Percentiles rank a stretch among this genome's conserved stretches.
Conservation (phyloP, 257 asterid species). For the Solanum chaucha region DNA sequence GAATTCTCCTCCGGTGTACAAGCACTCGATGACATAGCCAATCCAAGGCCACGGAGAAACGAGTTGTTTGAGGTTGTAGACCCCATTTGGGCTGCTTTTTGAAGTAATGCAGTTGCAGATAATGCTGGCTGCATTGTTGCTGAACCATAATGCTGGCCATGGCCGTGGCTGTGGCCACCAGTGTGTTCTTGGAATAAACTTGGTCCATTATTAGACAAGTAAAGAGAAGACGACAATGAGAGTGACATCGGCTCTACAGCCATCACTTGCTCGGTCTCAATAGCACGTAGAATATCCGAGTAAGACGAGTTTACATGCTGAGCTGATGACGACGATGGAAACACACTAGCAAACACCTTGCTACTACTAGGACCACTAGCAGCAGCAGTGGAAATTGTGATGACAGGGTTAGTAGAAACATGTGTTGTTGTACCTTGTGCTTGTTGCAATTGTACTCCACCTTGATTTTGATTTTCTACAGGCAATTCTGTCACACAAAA, state of each 20-base stretch:
- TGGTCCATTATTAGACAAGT: slow-evolving; percentile 20
- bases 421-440: slow-evolving; percentile 11
- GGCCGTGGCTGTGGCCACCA: background rate
- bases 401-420: slow-evolving; percentile 3
- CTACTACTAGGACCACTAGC: slow-evolving; percentile 17
- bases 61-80: slow-evolving; percentile 55
- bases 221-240: slow-evolving; percentile 48
- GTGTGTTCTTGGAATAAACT: slow-evolving; percentile 31
- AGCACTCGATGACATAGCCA: slow-evolving; percentile 21
- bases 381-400: slow-evolving; percentile 2
- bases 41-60: slow-evolving; percentile 67
- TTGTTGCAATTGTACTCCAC: slow-evolving; percentile 18
- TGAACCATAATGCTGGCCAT: slow-evolving; percentile 12
- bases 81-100: slow-evolving; percentile 85
- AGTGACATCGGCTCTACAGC: slow-evolving; percentile 53
- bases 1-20: background rate
- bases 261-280: slow-evolving; percentile 7
- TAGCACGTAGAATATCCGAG: slow-evolving; percentile 25
- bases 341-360: slow-evolving; percentile 21
- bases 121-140: slow-evolving; percentile 38
- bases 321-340: slow-evolving; percentile 23
- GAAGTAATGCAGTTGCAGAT: slow-evolving; percentile 86
- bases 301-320: slow-evolving; percentile 19
- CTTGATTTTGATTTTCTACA: slow-evolving; percentile 33
- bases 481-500: slow-evolving; percentile 41